These are phyloP conservation scores for Cladosporium austrohemisphaericum DNA, from an alignment of 2,329 filamentous ascomycete species.

Conservation along the genomic window DNA sequence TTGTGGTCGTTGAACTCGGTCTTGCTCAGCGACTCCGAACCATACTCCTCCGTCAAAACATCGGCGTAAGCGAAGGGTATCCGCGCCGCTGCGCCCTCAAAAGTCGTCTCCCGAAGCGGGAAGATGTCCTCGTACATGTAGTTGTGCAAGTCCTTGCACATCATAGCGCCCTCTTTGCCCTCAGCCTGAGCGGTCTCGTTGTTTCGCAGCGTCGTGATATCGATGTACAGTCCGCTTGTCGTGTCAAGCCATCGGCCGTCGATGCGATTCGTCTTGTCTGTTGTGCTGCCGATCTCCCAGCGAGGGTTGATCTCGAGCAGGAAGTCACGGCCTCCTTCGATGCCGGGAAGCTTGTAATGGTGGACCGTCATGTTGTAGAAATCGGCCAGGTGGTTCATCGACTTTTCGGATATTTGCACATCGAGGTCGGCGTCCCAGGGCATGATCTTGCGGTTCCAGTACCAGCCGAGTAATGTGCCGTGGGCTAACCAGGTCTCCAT, in stretches of 20 bases:
- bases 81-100: slow-evolving; percentile 52
- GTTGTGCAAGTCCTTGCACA: slow-evolving; percentile 56
- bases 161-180: slow-evolving; percentile 44
- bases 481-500: slow-evolving; percentile 63
- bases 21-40: slow-evolving; percentile 45
- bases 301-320: slow-evolving; percentile 59
- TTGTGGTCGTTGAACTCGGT: slow-evolving; percentile 43
- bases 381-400: slow-evolving; percentile 53
- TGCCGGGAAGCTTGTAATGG: slow-evolving; percentile 31
- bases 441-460: slow-evolving; percentile 59
- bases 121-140: slow-evolving; percentile 55
- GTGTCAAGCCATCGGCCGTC: slow-evolving; percentile 61
- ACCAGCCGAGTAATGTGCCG: slow-evolving; percentile 59
- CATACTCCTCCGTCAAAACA: slow-evolving; percentile 55
- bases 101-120: slow-evolving; percentile 52
- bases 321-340: slow-evolving; percentile 39
- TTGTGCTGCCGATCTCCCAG: slow-evolving; percentile 43
- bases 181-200: slow-evolving; percentile 39
- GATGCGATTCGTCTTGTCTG: slow-evolving; percentile 53
- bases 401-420: slow-evolving; percentile 54
- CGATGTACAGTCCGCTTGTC: slow-evolving; percentile 57
- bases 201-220: slow-evolving; percentile 55
- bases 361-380: slow-evolving; percentile 63
- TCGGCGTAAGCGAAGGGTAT: slow-evolving; percentile 56
- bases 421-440: slow-evolving; percentile 62